Evolutionary conservation across 257 asterid genomes (phyloP), one percentile per base, ranked within the genome.

Genomic region (Fraxinus excelsior): DNA sequence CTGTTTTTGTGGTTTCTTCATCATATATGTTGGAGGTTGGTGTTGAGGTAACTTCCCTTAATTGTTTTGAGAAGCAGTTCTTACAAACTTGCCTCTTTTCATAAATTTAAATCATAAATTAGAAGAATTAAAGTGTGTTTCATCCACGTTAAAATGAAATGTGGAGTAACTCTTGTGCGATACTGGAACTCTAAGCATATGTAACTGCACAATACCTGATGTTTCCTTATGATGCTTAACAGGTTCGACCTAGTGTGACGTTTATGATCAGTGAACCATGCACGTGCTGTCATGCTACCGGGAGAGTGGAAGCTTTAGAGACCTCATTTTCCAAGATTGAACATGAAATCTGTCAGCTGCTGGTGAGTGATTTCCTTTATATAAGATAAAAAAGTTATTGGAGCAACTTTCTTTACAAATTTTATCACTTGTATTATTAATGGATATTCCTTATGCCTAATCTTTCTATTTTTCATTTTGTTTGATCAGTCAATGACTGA

Each of bases 181-280:
- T 72, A 44, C 79, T 73, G 51, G 60, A 62, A 73, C 68, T 23
- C 75, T 46, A 67, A 44, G 58, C 76, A 65, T 76, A 26, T 75
- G n/a, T 71, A 67, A 49, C 70, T 80, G 70, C 71, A 71, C 13
- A 37, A 46, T 32, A 74, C 64, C 29, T 72, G 40, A 56, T 64
- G 13, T 78, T 62, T 11, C 74, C 32, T 35, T 49, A 53, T 82
- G 72, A 71, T 84, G 75, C 78, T 83, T 82, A 74, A 74, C 86
- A 93, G 99, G 98, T 93, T 75, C 91, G 99, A 74, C 99, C 99
- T 29, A 93, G 99, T 83, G 99, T 95, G 74, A 80, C 97, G 37
- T 93, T 90, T 82, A 95, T 93, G 98, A 91, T 95, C 82, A 95
- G 97, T 83, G 97, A 95, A 85, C 97, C 97, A 53, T 95, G 99